A percentile compares a stretch with the other conserved stretches of the same genome.
Conservation (phyloP, 345 rosid species). For the Arabidopsis arenosa region DNA sequence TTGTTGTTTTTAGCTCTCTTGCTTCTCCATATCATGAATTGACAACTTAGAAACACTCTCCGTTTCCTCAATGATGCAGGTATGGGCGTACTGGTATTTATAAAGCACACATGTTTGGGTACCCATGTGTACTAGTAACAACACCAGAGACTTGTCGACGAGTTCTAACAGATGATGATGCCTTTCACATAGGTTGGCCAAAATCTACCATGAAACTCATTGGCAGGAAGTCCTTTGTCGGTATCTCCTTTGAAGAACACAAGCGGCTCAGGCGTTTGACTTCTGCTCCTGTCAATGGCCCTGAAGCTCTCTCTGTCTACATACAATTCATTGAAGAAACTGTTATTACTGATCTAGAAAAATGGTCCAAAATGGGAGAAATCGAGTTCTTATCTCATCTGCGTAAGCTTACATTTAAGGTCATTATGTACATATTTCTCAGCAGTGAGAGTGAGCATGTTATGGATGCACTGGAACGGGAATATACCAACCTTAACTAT, state of each 20-base stretch:
- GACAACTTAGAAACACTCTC: neutral
- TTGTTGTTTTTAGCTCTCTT: neutral
- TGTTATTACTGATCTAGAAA: constrained; percentile 56
- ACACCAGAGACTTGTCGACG: constrained; percentile 64
- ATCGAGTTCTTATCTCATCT: constrained; percentile 71
- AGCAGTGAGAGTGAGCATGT: constrained; percentile 66
- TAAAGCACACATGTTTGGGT: constrained; percentile 86
- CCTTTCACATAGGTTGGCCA: constrained; percentile 89
- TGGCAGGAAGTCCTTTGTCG: constrained; percentile 77
- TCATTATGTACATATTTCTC: constrained; percentile 82
- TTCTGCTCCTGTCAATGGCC: constrained; percentile 79
- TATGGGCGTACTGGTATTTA: constrained; percentile 69
- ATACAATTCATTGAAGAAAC: constrained; percentile 66
- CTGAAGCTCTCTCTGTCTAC: constrained; percentile 73
- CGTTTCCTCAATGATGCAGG: constrained; percentile 47
- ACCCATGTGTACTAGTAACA: constrained; percentile 79
- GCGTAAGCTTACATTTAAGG: constrained; percentile 78
- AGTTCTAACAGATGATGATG: constrained; percentile 72
- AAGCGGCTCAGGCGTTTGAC: constrained; percentile 82
- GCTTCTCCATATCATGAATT: constrained; percentile 10
- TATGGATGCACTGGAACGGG: constrained; percentile 73
- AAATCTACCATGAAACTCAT: constrained; percentile 63
- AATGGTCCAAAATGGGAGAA: constrained; percentile 71
- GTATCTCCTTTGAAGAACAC: constrained; percentile 79
- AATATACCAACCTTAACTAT: constrained; percentile 71